phyloP scores from a whole-genome alignment of 164 flowering plant genomes.

The Saururus chinensis region DNA sequence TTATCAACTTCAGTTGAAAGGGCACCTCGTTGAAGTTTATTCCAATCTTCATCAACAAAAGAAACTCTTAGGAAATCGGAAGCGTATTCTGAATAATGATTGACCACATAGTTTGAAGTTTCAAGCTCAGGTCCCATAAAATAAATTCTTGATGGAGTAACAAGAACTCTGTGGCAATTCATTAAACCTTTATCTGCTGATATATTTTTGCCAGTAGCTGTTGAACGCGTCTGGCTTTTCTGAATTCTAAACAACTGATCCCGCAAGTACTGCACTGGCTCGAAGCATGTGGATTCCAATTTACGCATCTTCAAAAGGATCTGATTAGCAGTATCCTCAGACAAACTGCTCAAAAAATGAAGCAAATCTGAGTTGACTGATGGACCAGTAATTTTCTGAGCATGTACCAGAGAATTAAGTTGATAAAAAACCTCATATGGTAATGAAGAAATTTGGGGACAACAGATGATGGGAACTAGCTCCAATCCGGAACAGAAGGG shows the following conservation, averaged over 20 bases:
- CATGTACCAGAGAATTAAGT: conserved; percentile 76
- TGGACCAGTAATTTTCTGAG: conserved; percentile 53
- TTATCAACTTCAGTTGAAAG: conserved; percentile 36
- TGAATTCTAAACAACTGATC: conserved; percentile 16
- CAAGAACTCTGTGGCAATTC: conserved; percentile 68
- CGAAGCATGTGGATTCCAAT: conserved; percentile 44
- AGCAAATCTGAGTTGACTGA: conserved; percentile 39
- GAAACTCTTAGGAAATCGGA: conserved; percentile 80
- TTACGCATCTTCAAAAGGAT: conserved; percentile 64
- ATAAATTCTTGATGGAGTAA: conserved; percentile 81
- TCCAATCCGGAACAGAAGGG: conserved; percentile 29
- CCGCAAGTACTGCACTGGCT: conserved; percentile 45
- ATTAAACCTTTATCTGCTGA: conserved; percentile 37
- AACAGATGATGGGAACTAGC: conserved; percentile 56
- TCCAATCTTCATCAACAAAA: conserved; percentile 97
- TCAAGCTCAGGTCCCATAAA: conserved; percentile 91
- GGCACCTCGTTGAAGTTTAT: conserved; percentile 50
- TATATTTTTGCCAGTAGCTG: conserved; percentile 19
- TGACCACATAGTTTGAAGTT: conserved; percentile 76
- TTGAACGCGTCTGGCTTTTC: conserved; percentile 15
- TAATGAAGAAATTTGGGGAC: conserved; percentile 21
- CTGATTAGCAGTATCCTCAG: conserved; percentile 27
- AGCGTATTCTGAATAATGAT: conserved; percentile 55
- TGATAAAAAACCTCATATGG: conserved; percentile 73
- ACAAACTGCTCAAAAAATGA: conserved; percentile 31